These are phyloP conservation scores for Coniophora puteana DNA, from an alignment of 1,284 basidiomycete genomes.

Conservation along the genomic window DNA sequence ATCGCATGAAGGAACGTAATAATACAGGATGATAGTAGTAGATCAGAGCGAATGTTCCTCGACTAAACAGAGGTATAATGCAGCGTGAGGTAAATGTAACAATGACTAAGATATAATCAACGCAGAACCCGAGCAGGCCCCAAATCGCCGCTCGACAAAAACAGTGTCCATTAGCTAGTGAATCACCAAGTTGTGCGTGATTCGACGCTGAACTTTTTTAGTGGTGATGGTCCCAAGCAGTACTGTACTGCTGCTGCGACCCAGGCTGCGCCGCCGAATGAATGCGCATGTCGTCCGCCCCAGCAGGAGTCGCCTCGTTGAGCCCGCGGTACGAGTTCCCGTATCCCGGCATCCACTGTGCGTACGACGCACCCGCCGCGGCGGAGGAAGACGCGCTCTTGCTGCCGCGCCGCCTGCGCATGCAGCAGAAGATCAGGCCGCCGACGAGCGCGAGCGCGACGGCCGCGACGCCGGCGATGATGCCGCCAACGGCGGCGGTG, in stretches of 20 bases:
- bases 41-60: too few relatives aligned
- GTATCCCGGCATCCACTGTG: conserved; percentile 8
- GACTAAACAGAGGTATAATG: too few relatives aligned
- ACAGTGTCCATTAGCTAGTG: too few relatives aligned
- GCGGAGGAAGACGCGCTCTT: too few relatives aligned
- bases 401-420: conserved; percentile 11
- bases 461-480: conserved; percentile 11
- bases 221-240: conserved; percentile 21
- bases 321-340: conserved; percentile 16
- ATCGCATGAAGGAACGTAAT: too few relatives aligned
- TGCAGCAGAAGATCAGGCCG: conserved; percentile 7
- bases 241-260: conserved; percentile 19
- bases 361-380: background rate
- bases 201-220: too few relatives aligned
- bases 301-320: conserved; percentile 22
- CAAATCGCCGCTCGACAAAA: too few relatives aligned
- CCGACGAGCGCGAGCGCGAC: conserved; percentile 13
- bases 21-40: too few relatives aligned
- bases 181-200: too few relatives aligned
- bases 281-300: conserved; percentile 25
- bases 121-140: too few relatives aligned
- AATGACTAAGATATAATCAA: too few relatives aligned
- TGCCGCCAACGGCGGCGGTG: conserved; percentile 15
- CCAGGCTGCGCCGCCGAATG: conserved; percentile 8
- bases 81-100: too few relatives aligned